Evolutionary conservation across 441 rosid genomes (phyloP), one percentile per base, ranked within the genome.

Genomic region (Codiaeum variegatum): DNA sequence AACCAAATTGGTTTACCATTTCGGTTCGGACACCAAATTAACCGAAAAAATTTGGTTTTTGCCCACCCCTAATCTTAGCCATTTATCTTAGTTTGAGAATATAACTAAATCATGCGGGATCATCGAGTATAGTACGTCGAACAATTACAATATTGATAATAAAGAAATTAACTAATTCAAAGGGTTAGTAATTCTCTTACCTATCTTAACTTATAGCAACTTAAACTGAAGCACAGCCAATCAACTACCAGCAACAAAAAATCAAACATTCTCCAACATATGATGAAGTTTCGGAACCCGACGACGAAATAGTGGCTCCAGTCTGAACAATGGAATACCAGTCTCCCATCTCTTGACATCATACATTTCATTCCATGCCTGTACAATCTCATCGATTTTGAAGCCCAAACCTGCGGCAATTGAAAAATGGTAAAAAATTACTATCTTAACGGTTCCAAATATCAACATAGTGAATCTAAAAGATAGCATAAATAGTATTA

Each of bases 281-380:
- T 81, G 81, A 77, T 89, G 95, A 78, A 94, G 94, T 76, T 89
- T 94, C 4, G 97, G 95, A 56, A 81, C 83, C 78, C 86, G 76
- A 75, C 96, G 85, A 68, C 97, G 88, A 80, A 92, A 90, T 85
- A 94, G 81, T 32, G 98, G 98, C 81, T 94, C 98, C 69, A 94
- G 86, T 80, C 97, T 79, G 85, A 89, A 94, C 74, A 97, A 90
- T 63, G 97, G 94, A 77, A 88, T 88, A 52, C 98, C 97, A 28
- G 82, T 84, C 84, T 90, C 90, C 97, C 97, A 94, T 83, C 97
- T 87, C 79, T 87, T 89, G 21, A 91, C 97, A 82, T 94, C 98
- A 83, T 92, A 92, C 97, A 94, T 94, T 76, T 94, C 98, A 84
- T 88, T 94, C 98, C 98, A 94, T 56, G 98, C 98, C 81, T 92